A percentile compares a stretch with the other conserved stretches of the same genome.
Conservation (phyloP, 2,329 filamentous ascomycete genomes). For the Pseudogymnoascus sp. region DNA sequence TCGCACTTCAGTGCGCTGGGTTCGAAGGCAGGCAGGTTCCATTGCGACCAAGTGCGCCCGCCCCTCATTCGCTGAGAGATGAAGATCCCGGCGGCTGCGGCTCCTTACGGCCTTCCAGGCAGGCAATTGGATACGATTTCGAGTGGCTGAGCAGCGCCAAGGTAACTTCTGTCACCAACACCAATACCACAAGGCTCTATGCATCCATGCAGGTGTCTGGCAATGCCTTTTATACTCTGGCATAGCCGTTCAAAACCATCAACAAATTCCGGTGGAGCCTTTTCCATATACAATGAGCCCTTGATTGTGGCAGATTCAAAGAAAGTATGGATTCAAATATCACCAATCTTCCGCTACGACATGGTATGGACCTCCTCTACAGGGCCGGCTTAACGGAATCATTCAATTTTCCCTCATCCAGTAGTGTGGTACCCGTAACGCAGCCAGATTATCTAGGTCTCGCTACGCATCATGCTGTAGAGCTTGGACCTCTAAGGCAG, state of each 20-base stretch:
- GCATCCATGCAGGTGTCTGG: not conserved
- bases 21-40: not conserved
- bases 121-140: not conserved
- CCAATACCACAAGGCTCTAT: not conserved
- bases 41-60: not conserved
- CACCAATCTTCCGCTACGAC: not conserved
- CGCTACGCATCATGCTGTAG: conserved; percentile 11
- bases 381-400: not conserved
- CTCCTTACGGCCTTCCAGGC: not conserved
- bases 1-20: not conserved
- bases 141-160: not conserved
- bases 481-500: conserved; percentile 10
- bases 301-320: not conserved
- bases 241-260: not conserved
- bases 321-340: not conserved
- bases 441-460: not conserved
- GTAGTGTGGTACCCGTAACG: not conserved
- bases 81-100: not conserved
- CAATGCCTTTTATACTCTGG: not conserved
- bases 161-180: not conserved
- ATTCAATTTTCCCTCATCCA: not conserved
- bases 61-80: not conserved
- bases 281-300: not conserved
- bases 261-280: not conserved
- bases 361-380: not conserved